phyloP scores from a whole-genome alignment of 345 rosid species.

The Eucalyptus dawsonii region DNA sequence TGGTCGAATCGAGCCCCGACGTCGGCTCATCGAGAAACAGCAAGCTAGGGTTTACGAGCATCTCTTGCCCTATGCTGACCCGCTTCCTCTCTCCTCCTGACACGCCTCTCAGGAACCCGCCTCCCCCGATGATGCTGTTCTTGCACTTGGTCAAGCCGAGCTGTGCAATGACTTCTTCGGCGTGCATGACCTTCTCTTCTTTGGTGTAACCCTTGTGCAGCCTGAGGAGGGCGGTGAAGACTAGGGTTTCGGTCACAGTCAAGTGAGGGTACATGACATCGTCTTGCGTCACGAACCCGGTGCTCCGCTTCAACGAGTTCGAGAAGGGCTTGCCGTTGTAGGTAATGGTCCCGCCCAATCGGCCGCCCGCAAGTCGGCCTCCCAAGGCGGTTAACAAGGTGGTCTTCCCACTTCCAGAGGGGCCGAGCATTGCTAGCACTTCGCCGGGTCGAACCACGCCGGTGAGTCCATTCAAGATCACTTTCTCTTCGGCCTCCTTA shows the following conservation, averaged over 20 bases:
- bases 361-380: slow-evolving; percentile 7
- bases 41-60: slow-evolving; percentile 44
- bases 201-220: slow-evolving; percentile 14
- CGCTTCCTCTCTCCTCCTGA: slow-evolving; percentile 56
- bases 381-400: slow-evolving; percentile 41
- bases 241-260: slow-evolving; percentile 43
- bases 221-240: slow-evolving; percentile 40
- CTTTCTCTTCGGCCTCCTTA: slow-evolving; percentile 10
- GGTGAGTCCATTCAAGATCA: slow-evolving; percentile 28
- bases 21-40: slow-evolving; percentile 51
- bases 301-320: slow-evolving; percentile 17
- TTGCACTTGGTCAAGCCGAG: slow-evolving; percentile 37
- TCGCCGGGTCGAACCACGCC: slow-evolving; percentile 35
- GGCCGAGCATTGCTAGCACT: slow-evolving; percentile 44
- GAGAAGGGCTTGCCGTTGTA: slow-evolving; percentile 34
- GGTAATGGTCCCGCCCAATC: slow-evolving; percentile 17
- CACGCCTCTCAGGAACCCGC: slow-evolving; percentile 19
- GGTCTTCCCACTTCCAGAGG: slow-evolving; percentile 57
- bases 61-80: slow-evolving; percentile 47
- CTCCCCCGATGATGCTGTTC: slow-evolving; percentile 24
- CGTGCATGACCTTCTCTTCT: slow-evolving; percentile 22
- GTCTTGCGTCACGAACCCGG: slow-evolving; percentile 40
- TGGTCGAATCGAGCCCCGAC: slow-evolving; percentile 47
- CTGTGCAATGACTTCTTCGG: slow-evolving; percentile 28
- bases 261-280: slow-evolving; percentile 40